Base-by-base conservation (phyloP, 495 filamentous ascomycete genomes). In the Annulohypoxylon stygium region DNA sequence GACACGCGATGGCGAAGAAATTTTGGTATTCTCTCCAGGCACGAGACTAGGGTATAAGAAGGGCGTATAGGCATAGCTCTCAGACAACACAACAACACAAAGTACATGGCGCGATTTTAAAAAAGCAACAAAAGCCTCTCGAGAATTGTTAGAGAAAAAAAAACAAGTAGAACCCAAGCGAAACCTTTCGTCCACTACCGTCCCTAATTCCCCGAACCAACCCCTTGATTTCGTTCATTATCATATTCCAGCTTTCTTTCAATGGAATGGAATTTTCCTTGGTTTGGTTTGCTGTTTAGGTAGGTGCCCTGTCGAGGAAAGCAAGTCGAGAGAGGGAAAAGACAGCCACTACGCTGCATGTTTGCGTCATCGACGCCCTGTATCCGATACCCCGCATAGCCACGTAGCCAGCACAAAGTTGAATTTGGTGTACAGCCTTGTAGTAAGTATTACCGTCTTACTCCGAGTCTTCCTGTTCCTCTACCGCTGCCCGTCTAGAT, bases 401-500 rank as follows among this genome's bases (percentile, higher is more conserved):
- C 41, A 30, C 20, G 36, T 39, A 12, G 36, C 3, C 3, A 30
- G 30, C 30, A 30, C 30, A 6, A 30, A 6, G 48, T 54, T 54
- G 23, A 54, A 25, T 14, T 54, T 54, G 25, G 4, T 26, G 8
- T 0, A 54, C 25, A 14, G 41, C 30, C 14, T 23, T 18, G 8
- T 33, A 30, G 8, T 33, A 30, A 16, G 23, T 7, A 26, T 23
- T 54, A 30, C 20, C 33, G 26, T 25, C 23, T 64, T 53, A 78
- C 66, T 71, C 74, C 9, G 60, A 69, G 26, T 71, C 75, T 2
- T 77, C 74, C 16, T 70, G 43, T 14, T 67, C 72, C 47, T 67
- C 67, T 25, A 58, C n/a, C n/a, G 41, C 75, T 20, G 67, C 77
- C 57, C 70, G 70, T 60, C 75, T 73, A 10, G 75, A 77, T 50